Conservation (phyloP, 2,329 filamentous ascomycete species). For the Talaromyces sp. region DNA sequence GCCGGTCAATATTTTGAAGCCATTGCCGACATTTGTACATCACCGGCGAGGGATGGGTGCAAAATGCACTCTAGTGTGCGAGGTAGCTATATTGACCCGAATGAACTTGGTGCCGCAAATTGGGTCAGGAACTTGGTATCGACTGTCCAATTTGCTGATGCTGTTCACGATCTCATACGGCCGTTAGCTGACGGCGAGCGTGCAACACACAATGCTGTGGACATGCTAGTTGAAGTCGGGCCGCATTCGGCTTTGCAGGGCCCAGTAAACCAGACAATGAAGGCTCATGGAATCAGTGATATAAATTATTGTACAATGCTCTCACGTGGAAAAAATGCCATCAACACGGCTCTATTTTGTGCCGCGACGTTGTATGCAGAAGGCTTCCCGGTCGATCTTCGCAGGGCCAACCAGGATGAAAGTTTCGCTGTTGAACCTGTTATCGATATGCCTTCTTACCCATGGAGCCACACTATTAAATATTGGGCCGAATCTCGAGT, state of each 20-base stretch:
- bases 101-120: slow-evolving; percentile 4
- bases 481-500: slow-evolving; percentile 17
- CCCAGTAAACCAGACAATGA: slow-evolving; percentile 12
- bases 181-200: neutral
- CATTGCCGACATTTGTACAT: slow-evolving; percentile 10
- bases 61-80: slow-evolving; percentile 1
- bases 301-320: slow-evolving; percentile 1
- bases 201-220: neutral
- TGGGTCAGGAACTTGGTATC: slow-evolving; percentile 16
- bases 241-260: slow-evolving; percentile 14
- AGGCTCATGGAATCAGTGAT: neutral
- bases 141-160: slow-evolving; percentile 14
- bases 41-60: neutral
- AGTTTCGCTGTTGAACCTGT: neutral
- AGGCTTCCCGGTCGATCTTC: neutral
- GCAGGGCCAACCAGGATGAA: neutral
- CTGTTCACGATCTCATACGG: slow-evolving; percentile 3
- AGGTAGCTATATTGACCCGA: neutral
- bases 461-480: slow-evolving; percentile 15
- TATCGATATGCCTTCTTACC: slow-evolving; percentile 15
- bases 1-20: slow-evolving; percentile 22
- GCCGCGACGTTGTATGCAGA: neutral
- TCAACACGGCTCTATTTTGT: neutral
- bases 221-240: slow-evolving; percentile 16
- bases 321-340: neutral